Evolutionary conservation across 345 rosid species (phyloP), one percentile per base, ranked within the genome.

Genomic region (Anacardium occidentale): DNA sequence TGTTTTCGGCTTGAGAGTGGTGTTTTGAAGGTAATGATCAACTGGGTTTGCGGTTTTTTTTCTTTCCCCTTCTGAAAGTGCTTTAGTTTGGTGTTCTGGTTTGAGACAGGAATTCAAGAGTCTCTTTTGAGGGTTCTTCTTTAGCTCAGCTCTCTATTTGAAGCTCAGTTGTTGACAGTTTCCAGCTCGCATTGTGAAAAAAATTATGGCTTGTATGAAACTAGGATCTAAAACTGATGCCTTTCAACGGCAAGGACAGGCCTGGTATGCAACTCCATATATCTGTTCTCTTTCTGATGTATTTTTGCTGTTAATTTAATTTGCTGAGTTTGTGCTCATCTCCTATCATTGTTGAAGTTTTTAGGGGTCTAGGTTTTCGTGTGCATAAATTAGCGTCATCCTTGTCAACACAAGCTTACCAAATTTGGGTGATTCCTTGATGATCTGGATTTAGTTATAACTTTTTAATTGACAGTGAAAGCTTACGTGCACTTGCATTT

Each of bases 141-240:
- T 66, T 50, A 5, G 71, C 59, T 12, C 20, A 45, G 67, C 34
- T 34, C 76, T 71, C 22, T 37, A 34, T 32, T 65, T 62, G 29
- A 54, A 66, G 80, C 54, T 70, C 66, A 57, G 56, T 15, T 68
- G 26, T 72, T 42, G 15, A 68, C 34, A 77, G 53, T 51, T 62
- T 18, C 42, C 48, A 60, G 62, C 32, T 69, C 63, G 75, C 51
- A 47, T 69, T 65, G 52, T 53, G 67, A 75, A 66, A 75, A 66
- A 37, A 37, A 7, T 5, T 67, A 94, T 94, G 98, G 91, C 98
- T 74, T 94, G 97, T 66, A 75, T 90, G 88, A 94, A 94, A 77
- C 78, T 94, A 79, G 98, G 98, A 64, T 92, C 97, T 76, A 94
- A 94, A 84, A 81, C 72, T 83, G 97, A 94, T 85, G 90, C 98